phyloP scores from a whole-genome alignment of 108 stramenopile species.

The Cyclotella choctawhatcheeana region DNA sequence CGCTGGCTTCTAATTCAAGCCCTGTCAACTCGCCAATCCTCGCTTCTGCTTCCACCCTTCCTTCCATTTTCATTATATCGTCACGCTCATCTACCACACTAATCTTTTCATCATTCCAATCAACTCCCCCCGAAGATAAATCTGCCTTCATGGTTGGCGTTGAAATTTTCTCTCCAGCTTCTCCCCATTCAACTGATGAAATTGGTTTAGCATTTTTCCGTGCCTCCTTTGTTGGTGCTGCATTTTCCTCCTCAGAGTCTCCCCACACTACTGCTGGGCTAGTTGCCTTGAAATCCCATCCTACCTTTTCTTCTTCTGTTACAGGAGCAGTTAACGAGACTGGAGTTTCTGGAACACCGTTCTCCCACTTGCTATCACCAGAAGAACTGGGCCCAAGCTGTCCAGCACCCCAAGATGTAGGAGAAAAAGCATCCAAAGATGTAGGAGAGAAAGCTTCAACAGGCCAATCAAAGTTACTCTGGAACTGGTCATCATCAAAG shows the following conservation, averaged over 20 bases:
- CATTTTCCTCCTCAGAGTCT: background rate
- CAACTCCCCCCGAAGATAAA: background rate
- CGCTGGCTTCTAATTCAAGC: background rate
- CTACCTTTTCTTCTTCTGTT: background rate
- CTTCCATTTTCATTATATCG: background rate
- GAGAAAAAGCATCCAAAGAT: constrained; percentile 21
- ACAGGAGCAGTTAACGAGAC: background rate
- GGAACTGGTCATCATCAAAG: background rate
- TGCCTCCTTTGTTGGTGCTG: background rate
- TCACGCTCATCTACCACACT: constrained; percentile 4
- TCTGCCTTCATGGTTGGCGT: background rate
- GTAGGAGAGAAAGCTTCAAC: constrained; percentile 12
- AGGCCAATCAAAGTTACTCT: constrained; percentile 9
- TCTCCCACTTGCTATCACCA: constrained; percentile 14
- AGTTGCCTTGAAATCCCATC: background rate
- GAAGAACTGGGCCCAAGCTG: constrained; percentile 3
- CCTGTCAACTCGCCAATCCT: background rate
- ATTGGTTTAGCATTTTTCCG: background rate
- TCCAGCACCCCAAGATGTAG: constrained; percentile 26
- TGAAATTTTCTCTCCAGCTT: background rate
- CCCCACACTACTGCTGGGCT: constrained; percentile 17
- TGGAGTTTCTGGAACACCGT: background rate
- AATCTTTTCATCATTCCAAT: constrained; percentile 5
- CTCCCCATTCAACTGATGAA: constrained; percentile 25
- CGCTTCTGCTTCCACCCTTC: constrained; percentile 15